Conservation (phyloP, 495 filamentous ascomycete genomes). For the Hypomontagnella submonticulosa region DNA sequence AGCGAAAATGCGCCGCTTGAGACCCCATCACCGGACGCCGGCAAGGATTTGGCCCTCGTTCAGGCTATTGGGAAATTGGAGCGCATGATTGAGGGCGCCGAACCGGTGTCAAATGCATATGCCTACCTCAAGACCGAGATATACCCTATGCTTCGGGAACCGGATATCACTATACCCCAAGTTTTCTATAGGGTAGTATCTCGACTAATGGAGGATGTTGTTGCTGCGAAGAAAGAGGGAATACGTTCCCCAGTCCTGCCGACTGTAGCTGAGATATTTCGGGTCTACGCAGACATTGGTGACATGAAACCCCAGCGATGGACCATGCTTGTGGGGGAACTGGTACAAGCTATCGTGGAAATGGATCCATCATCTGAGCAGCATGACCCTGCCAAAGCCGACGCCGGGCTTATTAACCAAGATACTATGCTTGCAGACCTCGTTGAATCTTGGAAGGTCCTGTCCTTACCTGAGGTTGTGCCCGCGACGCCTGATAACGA, state of each 20-base stretch:
- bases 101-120: constrained; percentile 49
- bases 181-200: constrained; percentile 36
- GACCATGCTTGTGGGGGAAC: constrained; percentile 47
- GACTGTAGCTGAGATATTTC: constrained; percentile 53
- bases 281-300: constrained; percentile 49
- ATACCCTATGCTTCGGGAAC: constrained; percentile 43
- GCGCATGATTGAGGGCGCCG: constrained; percentile 49
- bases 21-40: background rate
- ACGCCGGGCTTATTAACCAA: constrained; percentile 43
- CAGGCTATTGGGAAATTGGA: constrained; percentile 50
- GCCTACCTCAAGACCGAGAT: constrained; percentile 54
- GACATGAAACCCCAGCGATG: constrained; percentile 47
- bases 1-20: constrained; percentile 5
- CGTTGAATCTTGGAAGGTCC: constrained; percentile 53
- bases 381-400: constrained; percentile 34
- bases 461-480: constrained; percentile 41
- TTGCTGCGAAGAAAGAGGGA: constrained; percentile 48
- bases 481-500: constrained; percentile 11
- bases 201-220: constrained; percentile 44
- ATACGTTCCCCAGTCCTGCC: constrained; percentile 51
- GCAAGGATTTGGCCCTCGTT: constrained; percentile 26
- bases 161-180: constrained; percentile 32
- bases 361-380: constrained; percentile 39
- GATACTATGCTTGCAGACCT: constrained; percentile 54
- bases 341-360: constrained; percentile 49